Evolutionary conservation across 139 green algal species (phyloP), one percentile per base, ranked within the genome.

Genomic region (Chlorella ohadii): DNA sequence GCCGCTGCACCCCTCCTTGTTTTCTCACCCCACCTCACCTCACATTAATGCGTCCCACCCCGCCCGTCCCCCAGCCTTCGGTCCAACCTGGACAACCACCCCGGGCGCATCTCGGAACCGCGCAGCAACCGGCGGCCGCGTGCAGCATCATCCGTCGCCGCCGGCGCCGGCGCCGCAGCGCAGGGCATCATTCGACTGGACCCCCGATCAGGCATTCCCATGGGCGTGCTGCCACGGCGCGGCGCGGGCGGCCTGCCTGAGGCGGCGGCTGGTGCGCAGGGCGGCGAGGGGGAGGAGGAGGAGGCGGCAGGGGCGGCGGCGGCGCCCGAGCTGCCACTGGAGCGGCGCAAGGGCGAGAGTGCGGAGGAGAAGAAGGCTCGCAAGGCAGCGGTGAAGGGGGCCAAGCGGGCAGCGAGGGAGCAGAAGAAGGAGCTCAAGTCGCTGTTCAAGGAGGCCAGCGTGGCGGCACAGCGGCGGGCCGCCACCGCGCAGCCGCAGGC

Each of bases 351-450:
- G 85, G 93, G 90, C 6, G 96, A 98, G 89, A 95, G 74, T 0
- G 86, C 89, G 17, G 95, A 97, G 70, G 96, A 97, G 87, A 94
- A 92, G 79, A 90, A 87, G 47, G 88, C 89, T 20, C 87, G 96
- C 27, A 98, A 99, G 89, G 86, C 82, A 23, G 92, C 88, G 5
- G 94, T 98, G 3, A 98, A 98, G 89, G 92, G 93, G 44, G 87
- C 90, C 34, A 84, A 85, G 84, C 82, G 90, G 9, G 78, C 88
- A 34, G 91, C 93, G 13, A 87, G 96, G 9, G 88, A 68, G 28
- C 77, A 84, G 2, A 99, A 99, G 88, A 98, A 98, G 88, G 87
- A 94, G 82, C 77, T 95, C 56, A 98, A 96, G 86, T 72, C 36
- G 38, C 75, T 95, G 87, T 98, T 94, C 88, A 95, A 93, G 72